Evolutionary conservation across 108 stramenopile species (phyloP).

Genomic region (Fragilaria crotonensis): DNA sequence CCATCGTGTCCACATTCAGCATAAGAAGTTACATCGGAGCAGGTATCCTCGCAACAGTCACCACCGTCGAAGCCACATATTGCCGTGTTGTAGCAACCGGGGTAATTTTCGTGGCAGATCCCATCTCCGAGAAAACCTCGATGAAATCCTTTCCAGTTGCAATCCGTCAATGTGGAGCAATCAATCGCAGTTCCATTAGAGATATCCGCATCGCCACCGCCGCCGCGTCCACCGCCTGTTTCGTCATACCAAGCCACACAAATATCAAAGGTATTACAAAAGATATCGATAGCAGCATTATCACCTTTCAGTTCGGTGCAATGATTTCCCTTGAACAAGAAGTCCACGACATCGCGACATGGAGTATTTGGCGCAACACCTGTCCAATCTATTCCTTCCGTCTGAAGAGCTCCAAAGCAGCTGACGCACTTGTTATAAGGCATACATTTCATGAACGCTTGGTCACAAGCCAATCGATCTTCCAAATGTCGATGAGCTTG

Average conservation of each 20-base stretch:
- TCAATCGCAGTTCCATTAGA: constrained; percentile 30
- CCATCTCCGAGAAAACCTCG: constrained; percentile 75
- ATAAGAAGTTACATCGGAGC: constrained; percentile 21
- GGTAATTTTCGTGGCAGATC: constrained; percentile 70
- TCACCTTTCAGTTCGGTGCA: constrained; percentile 37
- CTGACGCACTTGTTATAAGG: constrained; percentile 40
- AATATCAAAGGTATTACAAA: constrained; percentile 67
- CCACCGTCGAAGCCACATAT: constrained; percentile 83
- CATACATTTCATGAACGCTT: constrained; percentile 56
- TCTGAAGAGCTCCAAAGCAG: constrained; percentile 61
- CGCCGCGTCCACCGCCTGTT: constrained; percentile 17
- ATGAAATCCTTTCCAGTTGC: constrained; percentile 77
- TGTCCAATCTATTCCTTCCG: constrained; percentile 70
- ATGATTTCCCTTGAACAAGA: constrained; percentile 35
- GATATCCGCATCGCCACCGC: constrained; percentile 2
- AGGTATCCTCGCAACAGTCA: constrained; percentile 86
- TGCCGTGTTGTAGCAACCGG: constrained; percentile 85
- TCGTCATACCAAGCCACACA: constrained; percentile 66
- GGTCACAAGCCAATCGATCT: constrained; percentile 41
- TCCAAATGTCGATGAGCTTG: not conserved
- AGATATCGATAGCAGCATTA: constrained; percentile 21
- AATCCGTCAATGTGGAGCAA: constrained; percentile 59
- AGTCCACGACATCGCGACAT: constrained; percentile 50
- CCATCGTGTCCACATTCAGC: constrained; percentile 75
- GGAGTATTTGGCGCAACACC: constrained; percentile 62